Percentiles rank a stretch among this genome's conserved stretches.
Conservation (phyloP, 176 grass and related monocot species). For the Oryza rufipogon region DNA sequence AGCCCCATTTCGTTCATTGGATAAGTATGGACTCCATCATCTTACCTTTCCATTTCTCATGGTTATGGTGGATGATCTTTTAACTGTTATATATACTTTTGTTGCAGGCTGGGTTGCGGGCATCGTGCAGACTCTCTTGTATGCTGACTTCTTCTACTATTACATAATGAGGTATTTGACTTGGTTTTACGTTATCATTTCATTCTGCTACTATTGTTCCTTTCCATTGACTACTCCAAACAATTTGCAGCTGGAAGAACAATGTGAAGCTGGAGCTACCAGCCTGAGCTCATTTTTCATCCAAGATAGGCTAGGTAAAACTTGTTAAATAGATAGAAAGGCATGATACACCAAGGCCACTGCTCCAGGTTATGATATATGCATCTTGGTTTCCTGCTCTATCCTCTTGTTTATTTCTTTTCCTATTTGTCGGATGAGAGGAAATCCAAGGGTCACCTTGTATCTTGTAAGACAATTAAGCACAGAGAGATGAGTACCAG, state of each 20-base stretch:
- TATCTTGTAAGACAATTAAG: constrained; percentile 35
- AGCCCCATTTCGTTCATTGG: constrained; percentile 89
- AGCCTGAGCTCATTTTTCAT: constrained; percentile 56
- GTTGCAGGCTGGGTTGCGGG: constrained; percentile 83
- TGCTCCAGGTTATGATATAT: neutral
- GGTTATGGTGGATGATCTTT: neutral
- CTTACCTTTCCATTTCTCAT: neutral
- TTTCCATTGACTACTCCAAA: constrained; percentile 33
- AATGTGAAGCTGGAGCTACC: constrained; percentile 88
- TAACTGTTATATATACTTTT: neutral
- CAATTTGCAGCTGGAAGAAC: constrained; percentile 89
- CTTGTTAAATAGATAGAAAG: constrained; percentile 27
- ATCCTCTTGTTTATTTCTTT: constrained; percentile 21
- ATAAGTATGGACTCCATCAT: constrained; percentile 66
- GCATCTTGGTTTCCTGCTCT: constrained; percentile 12
- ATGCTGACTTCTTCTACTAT: constrained; percentile 97
- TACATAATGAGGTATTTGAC: constrained; percentile 82
- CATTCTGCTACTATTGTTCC: neutral
- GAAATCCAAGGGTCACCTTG: constrained; percentile 17
- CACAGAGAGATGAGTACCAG: constrained; percentile 7
- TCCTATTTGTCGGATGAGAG: constrained; percentile 26
- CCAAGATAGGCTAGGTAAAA: constrained; percentile 44
- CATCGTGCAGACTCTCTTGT: constrained; percentile 79
- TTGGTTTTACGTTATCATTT: constrained; percentile 3
- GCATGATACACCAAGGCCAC: constrained; percentile 19